Evolutionary conservation across 2,329 filamentous ascomycete genomes (phyloP), one percentile per base, ranked within the genome.

Genomic region (Fusarium stilboides): DNA sequence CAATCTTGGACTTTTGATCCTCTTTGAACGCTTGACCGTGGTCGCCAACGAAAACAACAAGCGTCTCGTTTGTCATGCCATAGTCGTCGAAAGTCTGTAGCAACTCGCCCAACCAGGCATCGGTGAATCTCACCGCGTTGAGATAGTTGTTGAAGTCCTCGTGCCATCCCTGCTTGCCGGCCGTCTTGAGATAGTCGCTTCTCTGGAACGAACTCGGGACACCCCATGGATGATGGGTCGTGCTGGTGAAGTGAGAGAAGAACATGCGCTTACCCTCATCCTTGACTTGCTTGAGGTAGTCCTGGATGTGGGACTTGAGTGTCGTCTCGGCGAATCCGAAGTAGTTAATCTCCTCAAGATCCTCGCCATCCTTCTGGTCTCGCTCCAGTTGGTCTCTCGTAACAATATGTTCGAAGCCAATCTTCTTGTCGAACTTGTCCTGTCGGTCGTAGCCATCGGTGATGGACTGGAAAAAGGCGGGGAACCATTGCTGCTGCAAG

Each of bases 201-300:
- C 53, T 54, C 2, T 77, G 40, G 26, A 80, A 74, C 2, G 51
- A 47, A 1, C 40, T 33, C 0, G 73, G 73, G 3, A 69, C 54
- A 1, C 61, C 56, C 72, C 73, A 80, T 0, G 78, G 76, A 43
- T 80, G 78, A 39, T 80, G 78, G 0, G 76, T 77, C 1, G 78
- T 80, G 68, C 78, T 80, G 1, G 79, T 80, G 2, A 80, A 72
- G 43, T 80, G 79, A 9, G 78, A 75, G 17, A 80, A 63, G 56
- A 80, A 80, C 44, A 80, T 70, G 17, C 79, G 74, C 67, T 79
- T 74, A 33, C 75, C 71, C n/a, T 76, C 74, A 8, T 71, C 57
- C 42, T 74, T 74, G 6, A 77, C 73, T 17, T 73, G 59, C 10
- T 61, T 59, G 24, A 80, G 75, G 17, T 73, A 76, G 43, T 79